phyloP scores from a whole-genome alignment of 192 early-diverging fungal species.

The Spizellomyces punctatus region DNA sequence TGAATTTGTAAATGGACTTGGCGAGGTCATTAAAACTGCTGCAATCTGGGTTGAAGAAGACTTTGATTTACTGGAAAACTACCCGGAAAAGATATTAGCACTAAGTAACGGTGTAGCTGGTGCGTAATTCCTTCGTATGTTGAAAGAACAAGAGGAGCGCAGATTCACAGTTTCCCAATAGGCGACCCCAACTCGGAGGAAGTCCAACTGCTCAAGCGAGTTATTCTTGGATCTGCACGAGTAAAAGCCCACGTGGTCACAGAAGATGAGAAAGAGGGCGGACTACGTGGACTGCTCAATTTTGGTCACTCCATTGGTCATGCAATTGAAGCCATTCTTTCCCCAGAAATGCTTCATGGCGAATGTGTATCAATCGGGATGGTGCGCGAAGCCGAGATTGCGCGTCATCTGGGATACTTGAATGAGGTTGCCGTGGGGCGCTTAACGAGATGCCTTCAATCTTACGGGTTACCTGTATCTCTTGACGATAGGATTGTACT shows the following conservation, averaged over 20 bases:
- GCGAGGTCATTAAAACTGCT: constrained; percentile 97
- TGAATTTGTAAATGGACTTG: constrained; percentile 96
- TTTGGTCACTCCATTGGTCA: constrained; percentile 98
- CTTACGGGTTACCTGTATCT: constrained; percentile 86
- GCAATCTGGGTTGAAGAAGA: constrained; percentile 88
- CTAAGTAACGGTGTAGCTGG: constrained; percentile 27
- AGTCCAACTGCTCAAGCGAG: constrained; percentile 63
- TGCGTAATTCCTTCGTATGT: neutral
- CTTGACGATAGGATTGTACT: constrained; percentile 80
- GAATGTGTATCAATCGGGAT: constrained; percentile 96
- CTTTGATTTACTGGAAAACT: constrained; percentile 87
- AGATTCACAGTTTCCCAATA: no score
- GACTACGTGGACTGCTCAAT: constrained; percentile 92
- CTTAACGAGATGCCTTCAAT: constrained; percentile 76
- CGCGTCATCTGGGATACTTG: constrained; percentile 83
- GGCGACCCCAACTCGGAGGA: constrained; percentile 9
- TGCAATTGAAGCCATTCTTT: constrained; percentile 90
- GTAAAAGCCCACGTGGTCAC: constrained; percentile 97
- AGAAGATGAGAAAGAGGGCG: constrained; percentile 91
- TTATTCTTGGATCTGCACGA: constrained; percentile 83
- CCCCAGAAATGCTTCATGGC: constrained; percentile 90
- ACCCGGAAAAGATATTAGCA: constrained; percentile 76
- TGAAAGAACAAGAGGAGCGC: neutral
- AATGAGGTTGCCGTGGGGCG: constrained; percentile 86
- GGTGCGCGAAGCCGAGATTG: constrained; percentile 92